Evolutionary conservation across 805 yeast species (phyloP).

Genomic region (Saccharomycopsis capsularis): DNA sequence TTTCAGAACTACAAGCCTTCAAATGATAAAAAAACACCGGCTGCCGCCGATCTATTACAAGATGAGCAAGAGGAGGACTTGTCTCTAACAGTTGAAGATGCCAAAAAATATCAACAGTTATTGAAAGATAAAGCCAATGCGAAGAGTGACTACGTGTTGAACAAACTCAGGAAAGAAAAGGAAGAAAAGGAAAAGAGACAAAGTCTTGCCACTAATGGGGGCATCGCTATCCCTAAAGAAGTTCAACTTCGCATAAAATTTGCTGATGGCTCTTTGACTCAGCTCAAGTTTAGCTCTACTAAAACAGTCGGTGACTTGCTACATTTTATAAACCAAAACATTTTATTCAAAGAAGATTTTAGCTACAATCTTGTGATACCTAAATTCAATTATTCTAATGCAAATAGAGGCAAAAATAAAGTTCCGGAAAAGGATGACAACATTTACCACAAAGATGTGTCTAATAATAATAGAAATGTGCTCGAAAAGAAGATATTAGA

Average conservation of each 20-base stretch:
- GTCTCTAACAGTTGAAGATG: constrained; percentile 32
- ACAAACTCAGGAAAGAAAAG: constrained; percentile 11
- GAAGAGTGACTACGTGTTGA: constrained; percentile 23
- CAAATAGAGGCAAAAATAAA: constrained; percentile 7
- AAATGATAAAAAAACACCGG: constrained; percentile 5
- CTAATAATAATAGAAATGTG: constrained; percentile 21
- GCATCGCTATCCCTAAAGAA: constrained; percentile 18
- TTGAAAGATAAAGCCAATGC: constrained; percentile 26
- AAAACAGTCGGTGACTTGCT: constrained; percentile 27
- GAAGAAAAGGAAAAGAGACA: constrained; percentile 17
- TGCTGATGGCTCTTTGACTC: constrained; percentile 30
- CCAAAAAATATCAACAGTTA: constrained; percentile 30
- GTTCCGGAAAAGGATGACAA: constrained; percentile 14
- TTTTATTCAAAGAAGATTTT: constrained; percentile 21
- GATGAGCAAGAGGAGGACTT: constrained; percentile 26
- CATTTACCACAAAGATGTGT: constrained; percentile 26
- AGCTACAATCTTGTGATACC: constrained; percentile 19
- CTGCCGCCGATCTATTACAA: not conserved
- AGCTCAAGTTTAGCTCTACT: constrained; percentile 24
- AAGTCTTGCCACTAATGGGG: constrained; percentile 20
- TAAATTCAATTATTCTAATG: constrained; percentile 4
- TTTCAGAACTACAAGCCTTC: constrained; percentile 7
- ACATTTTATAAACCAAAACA: constrained; percentile 22
- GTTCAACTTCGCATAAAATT: constrained; percentile 30
- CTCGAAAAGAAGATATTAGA: constrained; percentile 23